Percentiles rank a stretch among this genome's conserved stretches.
These are phyloP conservation scores for Mycena capillaripes DNA, from an alignment of 768 basidiomycete species.

Conservation along the genomic window DNA sequence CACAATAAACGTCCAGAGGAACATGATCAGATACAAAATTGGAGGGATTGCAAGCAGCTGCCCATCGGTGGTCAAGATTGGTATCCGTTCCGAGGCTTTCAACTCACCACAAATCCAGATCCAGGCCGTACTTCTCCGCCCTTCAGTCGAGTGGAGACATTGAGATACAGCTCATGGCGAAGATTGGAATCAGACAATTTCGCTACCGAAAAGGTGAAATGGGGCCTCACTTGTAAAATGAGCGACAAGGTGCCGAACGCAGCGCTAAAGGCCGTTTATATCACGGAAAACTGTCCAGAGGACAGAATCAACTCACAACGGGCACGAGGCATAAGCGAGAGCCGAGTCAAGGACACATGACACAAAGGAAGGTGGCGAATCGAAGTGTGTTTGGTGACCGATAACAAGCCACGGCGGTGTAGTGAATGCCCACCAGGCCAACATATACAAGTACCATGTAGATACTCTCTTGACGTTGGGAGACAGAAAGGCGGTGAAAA, in stretches of 20 bases:
- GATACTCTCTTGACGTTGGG: conserved; percentile 23
- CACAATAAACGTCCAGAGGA: conserved; percentile 21
- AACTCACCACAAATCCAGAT: conserved; percentile 6
- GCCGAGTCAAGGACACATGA: conserved; percentile 20
- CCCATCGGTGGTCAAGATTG: no score
- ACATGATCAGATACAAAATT: not conserved
- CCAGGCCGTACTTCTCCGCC: not conserved
- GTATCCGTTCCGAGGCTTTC: no score
- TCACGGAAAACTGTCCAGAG: no score
- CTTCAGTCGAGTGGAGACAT: conserved; percentile 20
- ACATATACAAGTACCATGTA: conserved; percentile 21
- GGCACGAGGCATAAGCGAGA: conserved; percentile 28
- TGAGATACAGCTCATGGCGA: conserved; percentile 18
- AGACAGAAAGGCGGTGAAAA: conserved; percentile 19
- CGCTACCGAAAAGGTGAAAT: no score
- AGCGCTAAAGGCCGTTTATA: not conserved
- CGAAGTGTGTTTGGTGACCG: conserved; percentile 21
- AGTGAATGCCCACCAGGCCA: conserved; percentile 19
- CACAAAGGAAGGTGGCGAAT: conserved; percentile 20
- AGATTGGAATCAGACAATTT: no score
- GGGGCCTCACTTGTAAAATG: conserved; percentile 13
- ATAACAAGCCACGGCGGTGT: conserved; percentile 21
- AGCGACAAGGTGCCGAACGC: conserved; percentile 25
- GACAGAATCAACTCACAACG: conserved; percentile 9
- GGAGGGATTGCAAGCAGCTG: conserved; percentile 21